A percentile compares a stretch with the other conserved stretches of the same genome.
Conservation (phyloP, 495 filamentous ascomycete genomes). For the Halenospora varia region DNA sequence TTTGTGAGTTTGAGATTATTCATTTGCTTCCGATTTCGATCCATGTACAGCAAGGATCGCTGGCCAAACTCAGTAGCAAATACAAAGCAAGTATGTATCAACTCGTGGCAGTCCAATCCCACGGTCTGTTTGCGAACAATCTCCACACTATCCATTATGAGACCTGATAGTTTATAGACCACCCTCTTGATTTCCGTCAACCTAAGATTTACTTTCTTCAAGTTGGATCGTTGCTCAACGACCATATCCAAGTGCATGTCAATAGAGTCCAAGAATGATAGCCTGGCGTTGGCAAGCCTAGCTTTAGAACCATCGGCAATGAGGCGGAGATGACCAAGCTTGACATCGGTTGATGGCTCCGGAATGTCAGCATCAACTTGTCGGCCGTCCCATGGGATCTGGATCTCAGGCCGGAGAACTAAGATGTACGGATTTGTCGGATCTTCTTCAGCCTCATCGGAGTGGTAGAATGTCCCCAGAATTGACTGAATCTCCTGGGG, state of each 20-base stretch:
- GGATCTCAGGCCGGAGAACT: constrained; percentile 75
- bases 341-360: constrained; percentile 79
- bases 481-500: constrained; percentile 78
- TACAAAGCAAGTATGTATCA: constrained; percentile 98
- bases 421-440: constrained; percentile 75
- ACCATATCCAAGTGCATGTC: constrained; percentile 81
- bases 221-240: constrained; percentile 87
- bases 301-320: constrained; percentile 84
- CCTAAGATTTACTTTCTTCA: constrained; percentile 85
- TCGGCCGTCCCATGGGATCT: constrained; percentile 78
- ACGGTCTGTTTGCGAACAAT: constrained; percentile 81
- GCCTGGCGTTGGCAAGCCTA: constrained; percentile 72
- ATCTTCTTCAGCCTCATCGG: constrained; percentile 67
- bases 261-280: constrained; percentile 68
- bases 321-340: constrained; percentile 79
- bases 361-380: constrained; percentile 64
- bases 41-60: constrained; percentile 87
- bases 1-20: constrained; percentile 94
- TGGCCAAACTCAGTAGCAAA: constrained; percentile 98
- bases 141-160: constrained; percentile 98
- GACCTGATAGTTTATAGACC: constrained; percentile 94
- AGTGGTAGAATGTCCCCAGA: constrained; percentile 82
- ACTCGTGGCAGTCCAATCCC: constrained; percentile 84
- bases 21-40: constrained; percentile 87
- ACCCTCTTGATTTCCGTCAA: constrained; percentile 94